Evolutionary conservation across 441 rosid species (phyloP).

Genomic region (Mallotus japonicus): DNA sequence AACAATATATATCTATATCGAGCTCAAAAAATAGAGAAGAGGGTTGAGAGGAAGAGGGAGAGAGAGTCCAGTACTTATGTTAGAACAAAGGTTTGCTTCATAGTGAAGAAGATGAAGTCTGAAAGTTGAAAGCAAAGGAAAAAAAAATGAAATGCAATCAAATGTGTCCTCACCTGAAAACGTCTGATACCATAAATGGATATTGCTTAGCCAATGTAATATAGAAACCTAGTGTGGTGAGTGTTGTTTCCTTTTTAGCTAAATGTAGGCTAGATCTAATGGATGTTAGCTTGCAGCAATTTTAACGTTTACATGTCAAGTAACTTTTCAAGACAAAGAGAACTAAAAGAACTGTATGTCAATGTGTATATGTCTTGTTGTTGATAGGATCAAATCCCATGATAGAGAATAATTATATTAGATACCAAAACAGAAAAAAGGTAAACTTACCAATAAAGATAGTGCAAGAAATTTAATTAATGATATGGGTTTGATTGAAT

Average conservation of each 20-base stretch:
- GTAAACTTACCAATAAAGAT: slow-evolving; percentile 6
- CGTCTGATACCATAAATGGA: slow-evolving; percentile 40
- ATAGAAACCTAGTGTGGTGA: slow-evolving; percentile 43
- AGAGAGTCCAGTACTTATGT: slow-evolving; percentile 8
- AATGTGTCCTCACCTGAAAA: slow-evolving; percentile 32
- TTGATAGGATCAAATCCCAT: slow-evolving; percentile 27
- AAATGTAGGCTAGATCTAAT: slow-evolving; percentile 29
- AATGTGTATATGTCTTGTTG: slow-evolving; percentile 18
- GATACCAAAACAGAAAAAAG: slow-evolving; percentile 5
- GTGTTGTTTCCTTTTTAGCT: slow-evolving; percentile 33
- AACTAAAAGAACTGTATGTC: slow-evolving; percentile 21
- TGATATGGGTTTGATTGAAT: background rate
- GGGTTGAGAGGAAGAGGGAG: slow-evolving; percentile 14
- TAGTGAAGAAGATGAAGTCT: slow-evolving; percentile 18
- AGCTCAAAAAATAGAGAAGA: background rate
- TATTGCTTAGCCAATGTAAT: slow-evolving; percentile 40
- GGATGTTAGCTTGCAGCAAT: slow-evolving; percentile 22
- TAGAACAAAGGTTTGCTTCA: slow-evolving; percentile 18
- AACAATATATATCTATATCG: background rate
- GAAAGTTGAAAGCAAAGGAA: slow-evolving; percentile 23
- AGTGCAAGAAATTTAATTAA: background rate
- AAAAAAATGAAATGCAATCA: slow-evolving; percentile 33
- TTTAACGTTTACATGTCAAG: slow-evolving; percentile 20
- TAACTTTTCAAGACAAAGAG: slow-evolving; percentile 27
- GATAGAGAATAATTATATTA: slow-evolving; percentile 8